phyloP scores from a whole-genome alignment of 176 grass and related monocot species.

The Alopecurus myosuroides region DNA sequence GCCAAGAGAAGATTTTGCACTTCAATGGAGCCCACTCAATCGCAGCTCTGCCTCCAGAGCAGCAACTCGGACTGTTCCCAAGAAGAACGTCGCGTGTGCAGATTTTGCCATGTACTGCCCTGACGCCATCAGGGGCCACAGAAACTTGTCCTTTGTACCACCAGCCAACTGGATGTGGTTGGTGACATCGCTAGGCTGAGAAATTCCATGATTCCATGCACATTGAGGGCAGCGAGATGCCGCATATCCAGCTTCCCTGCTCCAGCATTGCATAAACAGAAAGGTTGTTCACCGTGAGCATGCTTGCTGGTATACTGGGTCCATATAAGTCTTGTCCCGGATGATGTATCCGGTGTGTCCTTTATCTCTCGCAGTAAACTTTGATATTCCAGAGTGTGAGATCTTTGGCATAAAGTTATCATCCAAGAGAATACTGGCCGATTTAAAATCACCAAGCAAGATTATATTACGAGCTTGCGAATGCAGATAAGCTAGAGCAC shows the following conservation, averaged over 20 bases:
- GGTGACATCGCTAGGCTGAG: not conserved
- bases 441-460: too few species aligned
- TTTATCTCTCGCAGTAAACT: too few species aligned
- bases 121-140: not conserved
- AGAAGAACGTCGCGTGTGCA: not conserved
- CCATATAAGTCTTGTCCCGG: too few species aligned
- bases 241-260: not conserved
- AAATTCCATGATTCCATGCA: not conserved
- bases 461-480: too few species aligned
- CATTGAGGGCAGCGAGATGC: not conserved
- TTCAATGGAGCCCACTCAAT: not conserved
- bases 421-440: too few species aligned
- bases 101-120: not conserved
- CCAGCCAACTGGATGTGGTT: not conserved
- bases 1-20: not conserved
- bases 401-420: too few species aligned
- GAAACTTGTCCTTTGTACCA: not conserved
- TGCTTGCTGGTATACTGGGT: not conserved
- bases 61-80: not conserved
- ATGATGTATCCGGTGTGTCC: too few species aligned
- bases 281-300: not conserved
- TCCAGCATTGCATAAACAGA: not conserved
- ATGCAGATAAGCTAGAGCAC: too few species aligned
- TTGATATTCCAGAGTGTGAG: too few species aligned
- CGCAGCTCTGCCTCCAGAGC: not conserved